Conservation (phyloP, 805 yeast genomes). For the Candida anglica region DNA sequence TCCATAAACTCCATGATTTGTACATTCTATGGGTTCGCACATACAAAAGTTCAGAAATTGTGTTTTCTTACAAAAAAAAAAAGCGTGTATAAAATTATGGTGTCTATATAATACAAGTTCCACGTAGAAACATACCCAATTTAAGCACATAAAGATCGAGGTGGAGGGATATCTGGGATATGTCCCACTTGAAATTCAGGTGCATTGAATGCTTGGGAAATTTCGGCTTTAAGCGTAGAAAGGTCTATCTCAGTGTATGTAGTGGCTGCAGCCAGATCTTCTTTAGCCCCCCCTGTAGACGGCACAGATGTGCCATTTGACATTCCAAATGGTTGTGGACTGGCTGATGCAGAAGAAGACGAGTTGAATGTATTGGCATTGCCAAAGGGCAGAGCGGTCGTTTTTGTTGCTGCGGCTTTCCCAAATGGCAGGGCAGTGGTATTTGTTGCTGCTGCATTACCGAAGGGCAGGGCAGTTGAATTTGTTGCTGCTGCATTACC, state of each 20-base stretch:
- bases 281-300: neutral
- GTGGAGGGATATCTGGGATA: conserved; percentile 75
- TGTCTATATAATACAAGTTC: too few relatives aligned
- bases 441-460: conserved; percentile 1
- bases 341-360: conserved; percentile 1
- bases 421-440: conserved; percentile 4
- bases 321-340: conserved; percentile 6
- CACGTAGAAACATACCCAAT: too few relatives aligned
- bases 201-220: conserved; percentile 46
- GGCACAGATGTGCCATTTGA: too few relatives aligned
- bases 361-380: conserved; percentile 6
- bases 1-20: too few relatives aligned
- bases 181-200: conserved; percentile 50
- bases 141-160: too few relatives aligned
- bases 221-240: conserved; percentile 40
- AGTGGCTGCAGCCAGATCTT: neutral
- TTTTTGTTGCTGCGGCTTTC: neutral
- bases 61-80: too few relatives aligned
- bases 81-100: too few relatives aligned
- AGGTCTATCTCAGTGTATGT: conserved; percentile 16
- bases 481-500: conserved; percentile 7
- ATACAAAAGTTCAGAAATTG: too few relatives aligned
- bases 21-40: too few relatives aligned
- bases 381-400: conserved; percentile 2
- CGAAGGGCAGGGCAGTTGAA: conserved; percentile 5